phyloP scores from a whole-genome alignment of 768 basidiomycete species.

The Postia placenta region DNA sequence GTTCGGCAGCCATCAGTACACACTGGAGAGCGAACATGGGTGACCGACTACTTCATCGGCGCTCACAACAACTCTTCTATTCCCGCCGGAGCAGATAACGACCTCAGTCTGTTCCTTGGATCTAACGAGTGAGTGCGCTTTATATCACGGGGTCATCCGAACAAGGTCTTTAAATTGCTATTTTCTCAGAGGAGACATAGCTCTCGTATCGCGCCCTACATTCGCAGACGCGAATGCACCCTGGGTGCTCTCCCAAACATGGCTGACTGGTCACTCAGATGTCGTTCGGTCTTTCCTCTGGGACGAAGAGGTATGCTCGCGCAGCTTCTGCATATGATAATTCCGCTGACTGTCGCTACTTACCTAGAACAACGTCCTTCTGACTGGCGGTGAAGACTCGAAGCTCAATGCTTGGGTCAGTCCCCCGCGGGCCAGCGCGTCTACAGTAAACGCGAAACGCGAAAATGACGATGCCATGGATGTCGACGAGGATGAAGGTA shows the following conservation, averaged over 20 bases:
- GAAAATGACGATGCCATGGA: conserved; percentile 15
- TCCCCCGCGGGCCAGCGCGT: conserved; percentile 6
- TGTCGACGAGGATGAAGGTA: conserved; percentile 19
- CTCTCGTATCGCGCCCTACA: conserved; percentile 21
- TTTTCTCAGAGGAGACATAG: conserved; percentile 25
- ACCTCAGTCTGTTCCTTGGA: conserved; percentile 56
- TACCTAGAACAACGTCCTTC: conserved; percentile 25
- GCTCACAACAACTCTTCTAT: conserved; percentile 30
- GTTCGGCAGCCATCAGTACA: conserved; percentile 64
- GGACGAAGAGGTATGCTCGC: conserved; percentile 24
- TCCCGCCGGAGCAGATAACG: conserved; percentile 25
- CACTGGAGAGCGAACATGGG: conserved; percentile 52
- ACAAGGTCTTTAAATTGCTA: background rate
- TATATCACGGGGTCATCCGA: background rate
- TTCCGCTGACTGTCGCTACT: background rate
- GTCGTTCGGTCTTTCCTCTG: conserved; percentile 27
- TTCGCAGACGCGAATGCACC: conserved; percentile 17
- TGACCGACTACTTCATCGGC: conserved; percentile 72
- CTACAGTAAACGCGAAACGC: conserved; percentile 7
- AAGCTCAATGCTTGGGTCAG: conserved; percentile 26
- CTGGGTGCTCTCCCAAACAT: conserved; percentile 25
- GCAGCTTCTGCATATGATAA: background rate
- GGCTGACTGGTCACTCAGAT: conserved; percentile 24
- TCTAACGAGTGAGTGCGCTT: conserved; percentile 58
- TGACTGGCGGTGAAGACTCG: conserved; percentile 31